phyloP scores from a whole-genome alignment of 2,329 filamentous ascomycete genomes.

The Stagonosporopsis chrysanthemi region DNA sequence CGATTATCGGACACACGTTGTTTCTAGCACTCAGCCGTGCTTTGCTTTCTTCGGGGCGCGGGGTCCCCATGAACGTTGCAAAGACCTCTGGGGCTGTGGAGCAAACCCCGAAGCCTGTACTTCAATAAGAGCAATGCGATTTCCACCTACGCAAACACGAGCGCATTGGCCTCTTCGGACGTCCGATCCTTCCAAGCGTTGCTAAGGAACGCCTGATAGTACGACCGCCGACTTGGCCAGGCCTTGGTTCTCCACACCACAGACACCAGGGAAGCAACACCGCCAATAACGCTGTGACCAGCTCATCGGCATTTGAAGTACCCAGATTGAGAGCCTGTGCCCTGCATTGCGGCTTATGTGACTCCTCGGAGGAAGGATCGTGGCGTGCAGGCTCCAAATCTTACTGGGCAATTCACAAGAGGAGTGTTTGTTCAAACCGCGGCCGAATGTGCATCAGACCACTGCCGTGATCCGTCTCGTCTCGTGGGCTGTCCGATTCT shows the following conservation, averaged over 20 bases:
- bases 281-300: not conserved
- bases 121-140: not conserved
- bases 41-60: not conserved
- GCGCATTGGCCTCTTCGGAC: slow-evolving; percentile 1
- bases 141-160: slow-evolving; percentile 3
- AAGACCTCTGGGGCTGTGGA: slow-evolving; percentile 10
- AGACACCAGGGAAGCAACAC: not conserved
- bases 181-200: slow-evolving; percentile 10
- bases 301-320: slow-evolving; percentile 7
- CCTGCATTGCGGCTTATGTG: slow-evolving; percentile 16
- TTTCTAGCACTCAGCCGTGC: slow-evolving; percentile 7
- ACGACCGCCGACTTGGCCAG: not conserved
- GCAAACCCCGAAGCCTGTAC: not conserved
- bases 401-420: slow-evolving; percentile 7
- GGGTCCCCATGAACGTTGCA: slow-evolving; percentile 8
- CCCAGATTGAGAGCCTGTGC: not conserved
- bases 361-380: slow-evolving; percentile 4
- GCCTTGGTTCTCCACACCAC: slow-evolving; percentile 1
- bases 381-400: slow-evolving; percentile 3
- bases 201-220: slow-evolving; percentile 3
- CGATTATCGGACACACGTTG: slow-evolving; percentile 1
- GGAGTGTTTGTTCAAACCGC: slow-evolving; percentile 14
- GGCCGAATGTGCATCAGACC: slow-evolving; percentile 7
- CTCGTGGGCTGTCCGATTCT: slow-evolving; percentile 11
- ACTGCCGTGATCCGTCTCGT: not conserved